These are phyloP conservation scores for Tricholoma matsutake DNA, from an alignment of 768 basidiomycete species.

Conservation along the genomic window DNA sequence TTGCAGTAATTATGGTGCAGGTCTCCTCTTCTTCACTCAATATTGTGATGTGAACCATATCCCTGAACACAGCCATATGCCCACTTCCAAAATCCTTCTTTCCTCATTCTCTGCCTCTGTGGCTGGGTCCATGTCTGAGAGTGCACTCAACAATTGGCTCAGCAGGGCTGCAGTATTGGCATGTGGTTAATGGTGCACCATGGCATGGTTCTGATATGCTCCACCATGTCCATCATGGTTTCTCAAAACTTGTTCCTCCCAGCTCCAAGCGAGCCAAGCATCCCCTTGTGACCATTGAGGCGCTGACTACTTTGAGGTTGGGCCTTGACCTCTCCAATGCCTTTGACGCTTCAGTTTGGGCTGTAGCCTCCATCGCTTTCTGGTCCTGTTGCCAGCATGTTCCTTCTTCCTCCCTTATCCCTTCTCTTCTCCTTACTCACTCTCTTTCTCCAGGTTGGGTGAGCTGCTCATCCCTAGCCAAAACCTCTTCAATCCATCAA, in stretches of 20 bases:
- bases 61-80: constrained; percentile 16
- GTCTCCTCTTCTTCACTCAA: constrained; percentile 18
- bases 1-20: constrained; percentile 17
- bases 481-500: too few species aligned
- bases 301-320: neutral
- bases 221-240: too few species aligned
- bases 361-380: constrained; percentile 2
- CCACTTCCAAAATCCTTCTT: constrained; percentile 13
- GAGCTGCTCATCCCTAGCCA: constrained; percentile 4
- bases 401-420: neutral
- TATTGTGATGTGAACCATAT: constrained; percentile 17
- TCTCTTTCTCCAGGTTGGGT: neutral
- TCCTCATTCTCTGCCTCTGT: too few species aligned
- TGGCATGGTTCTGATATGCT: too few species aligned
- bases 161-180: too few species aligned
- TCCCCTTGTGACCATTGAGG: constrained; percentile 6
- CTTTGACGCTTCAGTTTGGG: constrained; percentile 7
- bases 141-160: too few species aligned
- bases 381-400: constrained; percentile 9
- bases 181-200: too few species aligned
- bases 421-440: neutral
- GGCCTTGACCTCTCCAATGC: constrained; percentile 11
- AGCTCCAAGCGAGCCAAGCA: constrained; percentile 11
- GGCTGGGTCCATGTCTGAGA: too few species aligned
- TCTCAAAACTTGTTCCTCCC: neutral